phyloP scores from a whole-genome alignment of 1,284 basidiomycete species.

The Xanthoconium separans region DNA sequence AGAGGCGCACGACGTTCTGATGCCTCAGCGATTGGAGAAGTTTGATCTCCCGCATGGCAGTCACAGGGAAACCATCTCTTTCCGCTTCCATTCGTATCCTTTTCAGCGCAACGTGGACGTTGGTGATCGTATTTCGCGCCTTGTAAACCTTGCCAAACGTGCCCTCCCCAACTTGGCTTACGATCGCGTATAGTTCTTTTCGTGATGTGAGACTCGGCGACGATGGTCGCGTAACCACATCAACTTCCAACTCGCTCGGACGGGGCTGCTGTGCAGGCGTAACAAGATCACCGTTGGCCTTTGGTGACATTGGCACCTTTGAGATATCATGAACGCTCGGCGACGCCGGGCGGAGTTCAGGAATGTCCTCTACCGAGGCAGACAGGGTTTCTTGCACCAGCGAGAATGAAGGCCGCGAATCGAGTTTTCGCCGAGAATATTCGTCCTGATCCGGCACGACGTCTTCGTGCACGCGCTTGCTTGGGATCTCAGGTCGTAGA shows the following conservation, averaged over 20 bases:
- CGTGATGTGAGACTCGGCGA: slow-evolving; percentile 35
- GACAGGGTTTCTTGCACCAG: slow-evolving; percentile 11
- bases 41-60: slow-evolving; percentile 99
- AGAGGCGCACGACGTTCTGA: slow-evolving; percentile 84
- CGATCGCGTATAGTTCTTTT: slow-evolving; percentile 79
- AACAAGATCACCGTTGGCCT: slow-evolving; percentile 23
- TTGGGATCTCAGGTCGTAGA: slow-evolving; percentile 24
- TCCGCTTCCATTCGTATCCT: slow-evolving; percentile 98
- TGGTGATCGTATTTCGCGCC: slow-evolving; percentile 79
- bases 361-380: slow-evolving; percentile 3
- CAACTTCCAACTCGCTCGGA: slow-evolving; percentile 26
- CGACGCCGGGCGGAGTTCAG: slow-evolving; percentile 20
- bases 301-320: slow-evolving; percentile 26
- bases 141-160: slow-evolving; percentile 99
- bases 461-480: slow-evolving; percentile 32
- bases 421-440: slow-evolving; percentile 3
- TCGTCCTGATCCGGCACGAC: slow-evolving; percentile 22
- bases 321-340: slow-evolving; percentile 17
- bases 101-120: slow-evolving; percentile 87
- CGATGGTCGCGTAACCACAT: slow-evolving; percentile 31
- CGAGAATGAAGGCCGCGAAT: slow-evolving; percentile 1
- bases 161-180: slow-evolving; percentile 96
- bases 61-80: slow-evolving; percentile 97
- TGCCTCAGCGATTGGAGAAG: slow-evolving; percentile 90
- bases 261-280: slow-evolving; percentile 20